Evolutionary conservation across 1,284 basidiomycete species (phyloP), one percentile per base, ranked within the genome.

Genomic region (Neolentinus lepideus): DNA sequence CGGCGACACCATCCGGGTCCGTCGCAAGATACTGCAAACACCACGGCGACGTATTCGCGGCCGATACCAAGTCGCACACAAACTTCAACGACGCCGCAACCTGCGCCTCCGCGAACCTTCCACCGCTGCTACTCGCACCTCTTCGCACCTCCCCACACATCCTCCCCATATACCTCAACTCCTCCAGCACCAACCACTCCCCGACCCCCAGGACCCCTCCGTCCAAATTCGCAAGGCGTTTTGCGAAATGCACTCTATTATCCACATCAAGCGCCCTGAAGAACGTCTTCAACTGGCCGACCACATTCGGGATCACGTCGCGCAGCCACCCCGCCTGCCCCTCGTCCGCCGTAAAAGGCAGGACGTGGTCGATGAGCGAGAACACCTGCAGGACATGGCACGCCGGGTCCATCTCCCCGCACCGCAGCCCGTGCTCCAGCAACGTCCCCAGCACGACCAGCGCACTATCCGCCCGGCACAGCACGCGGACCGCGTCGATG

Each of bases 171-270:
- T 71, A 66, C 62, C 79, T 81, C 55, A 85, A 60, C 59, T 88
- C 85, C 59, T 84, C 79, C 22, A 70, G 63, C 8, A 91, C 61
- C 24, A 91, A 61, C 85, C 85, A 91, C 58, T 88, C 84, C n/a
- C 81, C 85, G 2, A 89, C 64, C 1, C 81, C 82, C 4, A 81
- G 70, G 11, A 74, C 66, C 3, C 79, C 83, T 2, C 74, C 67
- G 60, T 91, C 88, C 12, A 90, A 65, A 21, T 68, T 71, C 24
- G 79, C 71, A 2, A 90, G 71, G 3, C 80, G 75, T 52, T 75
- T 69, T n/a, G 88, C 65, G 33, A 90, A 68, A 46, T 76, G 72
- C 1, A 75, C 70, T 62, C 77, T 80, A 55, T 73, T 77, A 54
- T 81, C 77, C 1, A 77, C 71, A 56, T 85, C 80, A 38, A 89